Evolutionary conservation across 352 stramenopile species (phyloP).

Genomic region (Aphanomyces cochlioides): DNA sequence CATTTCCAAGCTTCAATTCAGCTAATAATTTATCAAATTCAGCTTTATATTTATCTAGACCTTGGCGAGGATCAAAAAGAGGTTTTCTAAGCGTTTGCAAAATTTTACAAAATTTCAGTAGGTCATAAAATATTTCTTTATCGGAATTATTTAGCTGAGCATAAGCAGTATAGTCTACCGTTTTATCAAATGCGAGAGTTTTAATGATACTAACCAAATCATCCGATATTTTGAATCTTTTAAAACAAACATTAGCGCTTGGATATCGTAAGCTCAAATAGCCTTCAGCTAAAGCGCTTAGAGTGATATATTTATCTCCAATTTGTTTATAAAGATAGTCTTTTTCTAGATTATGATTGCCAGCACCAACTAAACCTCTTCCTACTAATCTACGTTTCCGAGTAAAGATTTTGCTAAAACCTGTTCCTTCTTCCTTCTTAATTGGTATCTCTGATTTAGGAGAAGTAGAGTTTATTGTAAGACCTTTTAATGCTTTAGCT

Average conservation of each 20-base stretch:
- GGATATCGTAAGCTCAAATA: neutral
- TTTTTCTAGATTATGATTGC: neutral
- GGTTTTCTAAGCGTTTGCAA: no score
- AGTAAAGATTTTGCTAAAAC: no score
- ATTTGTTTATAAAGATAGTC: constrained; percentile 2
- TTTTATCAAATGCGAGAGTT: no score
- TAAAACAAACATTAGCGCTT: neutral
- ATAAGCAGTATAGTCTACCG: neutral
- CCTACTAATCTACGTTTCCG: no score
- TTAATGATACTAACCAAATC: no score
- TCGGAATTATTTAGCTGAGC: neutral
- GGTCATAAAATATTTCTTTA: neutral
- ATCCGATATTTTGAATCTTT: neutral
- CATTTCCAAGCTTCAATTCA: neutral
- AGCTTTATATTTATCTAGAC: neutral
- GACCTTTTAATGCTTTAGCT: no score
- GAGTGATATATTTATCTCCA: neutral
- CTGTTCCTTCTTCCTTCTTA: no score
- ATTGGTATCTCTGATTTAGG: no score
- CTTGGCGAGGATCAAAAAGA: no score
- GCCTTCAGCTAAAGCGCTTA: neutral
- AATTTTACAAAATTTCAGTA: neutral
- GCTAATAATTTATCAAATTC: neutral
- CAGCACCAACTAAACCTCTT: no score
- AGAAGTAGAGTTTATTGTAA: no score